A percentile compares a stretch with the other conserved stretches of the same genome.
Conservation (phyloP, 495 filamentous ascomycete species). For the Venustampulla echinocandica region DNA sequence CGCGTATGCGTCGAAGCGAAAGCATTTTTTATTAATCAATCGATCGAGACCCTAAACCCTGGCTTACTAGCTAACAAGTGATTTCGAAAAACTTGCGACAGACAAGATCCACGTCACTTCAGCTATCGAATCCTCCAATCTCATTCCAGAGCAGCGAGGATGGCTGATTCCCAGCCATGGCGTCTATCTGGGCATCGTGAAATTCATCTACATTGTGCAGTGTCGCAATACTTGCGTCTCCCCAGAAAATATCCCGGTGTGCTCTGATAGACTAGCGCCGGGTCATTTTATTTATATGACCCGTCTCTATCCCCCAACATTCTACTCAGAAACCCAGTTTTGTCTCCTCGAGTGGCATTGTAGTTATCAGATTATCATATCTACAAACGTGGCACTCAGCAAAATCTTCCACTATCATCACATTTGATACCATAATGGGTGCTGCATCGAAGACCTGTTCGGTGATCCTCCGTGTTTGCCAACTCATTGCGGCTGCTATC, state of each 20-base stretch:
- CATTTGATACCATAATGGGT: conserved; percentile 3
- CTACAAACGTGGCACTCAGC: neutral
- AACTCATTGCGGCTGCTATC: conserved; percentile 1
- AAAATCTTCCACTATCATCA: neutral
- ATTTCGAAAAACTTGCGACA: neutral
- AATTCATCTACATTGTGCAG: neutral
- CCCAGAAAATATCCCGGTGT: neutral
- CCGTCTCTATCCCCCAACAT: neutral
- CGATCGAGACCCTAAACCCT: neutral
- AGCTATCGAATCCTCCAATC: neutral
- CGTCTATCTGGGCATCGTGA: neutral
- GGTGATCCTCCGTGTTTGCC: neutral
- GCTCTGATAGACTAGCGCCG: neutral
- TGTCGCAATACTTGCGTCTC: neutral
- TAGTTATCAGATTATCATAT: neutral
- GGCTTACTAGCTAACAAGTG: neutral
- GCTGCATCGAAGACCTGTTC: conserved; percentile 1
- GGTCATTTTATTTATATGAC: neutral
- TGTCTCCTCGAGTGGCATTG: neutral
- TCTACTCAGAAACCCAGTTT: neutral
- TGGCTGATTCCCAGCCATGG: neutral
- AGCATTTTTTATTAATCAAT: neutral
- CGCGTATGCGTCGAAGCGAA: neutral
- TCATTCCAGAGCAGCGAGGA: neutral
- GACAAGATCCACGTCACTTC: neutral